Evolutionary conservation across 805 yeast genomes (phyloP), one percentile per base, ranked within the genome.

Genomic region (Pichia rugopelliculosa): DNA sequence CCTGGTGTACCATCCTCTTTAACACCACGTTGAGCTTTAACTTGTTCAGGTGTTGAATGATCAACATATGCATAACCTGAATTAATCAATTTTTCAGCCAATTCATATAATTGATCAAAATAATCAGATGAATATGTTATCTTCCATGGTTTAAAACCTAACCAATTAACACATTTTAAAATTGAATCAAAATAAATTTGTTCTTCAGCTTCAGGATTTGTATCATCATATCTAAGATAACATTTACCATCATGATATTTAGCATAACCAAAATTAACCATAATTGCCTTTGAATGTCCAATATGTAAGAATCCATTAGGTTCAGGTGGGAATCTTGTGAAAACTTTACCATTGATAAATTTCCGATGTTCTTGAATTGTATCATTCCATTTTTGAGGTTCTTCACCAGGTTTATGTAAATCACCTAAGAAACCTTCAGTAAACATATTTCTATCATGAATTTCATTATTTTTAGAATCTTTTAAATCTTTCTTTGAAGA

Each of bases 171-270:
- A 79, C 91, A 87, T 53, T 81, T 82, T 61, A 79, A 72, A 52
- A 93, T 93, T 41, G 95, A 82, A 55, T 79, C 80, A 67, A 93
- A 88, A 65, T 85, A 93, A 47, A 80, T 79, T 57, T 89, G 96
- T 57, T 93, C 97, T 70, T 93, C 99, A 40, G 97, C 96, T 69
- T 93, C 99, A 1, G 99, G 99, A 61, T 93, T 93, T 30, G 99
- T 93, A 64, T 93, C 99, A 67, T 93, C 99, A 59, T 80, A 93
- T 66, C 99, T 79, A 65, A 93, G 75, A 64, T 89, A 88, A 67
- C 99, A 93, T 45, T 78, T 74, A 54, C 99, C 99, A 52, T 79
- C 76, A 65, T 89, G 74, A 69, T 72, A 84, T 62, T 85, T 83
- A 37, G 99, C 99, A 66, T 75, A 93, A n/a, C 99, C 99, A 67